Conservation (phyloP, 139 green algal species). For the Pedinophyceae sp. region DNA sequence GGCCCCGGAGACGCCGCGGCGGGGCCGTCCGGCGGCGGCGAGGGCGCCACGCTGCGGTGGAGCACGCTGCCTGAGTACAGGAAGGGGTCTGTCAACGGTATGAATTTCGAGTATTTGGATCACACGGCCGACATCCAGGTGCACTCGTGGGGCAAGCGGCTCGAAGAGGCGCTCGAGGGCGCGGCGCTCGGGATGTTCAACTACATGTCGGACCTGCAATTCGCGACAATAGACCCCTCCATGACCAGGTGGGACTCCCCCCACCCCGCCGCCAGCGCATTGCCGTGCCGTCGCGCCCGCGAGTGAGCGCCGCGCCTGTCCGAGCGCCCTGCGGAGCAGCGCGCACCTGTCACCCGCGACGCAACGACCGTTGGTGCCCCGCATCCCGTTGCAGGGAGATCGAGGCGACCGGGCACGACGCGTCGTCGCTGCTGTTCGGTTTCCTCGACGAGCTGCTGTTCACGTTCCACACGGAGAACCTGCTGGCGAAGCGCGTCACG, state of each 20-base stretch:
- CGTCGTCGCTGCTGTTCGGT: conserved; percentile 55
- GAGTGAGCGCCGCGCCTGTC: background rate
- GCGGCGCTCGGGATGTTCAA: conserved; percentile 67
- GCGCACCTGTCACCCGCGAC: background rate
- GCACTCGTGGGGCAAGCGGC: conserved; percentile 46
- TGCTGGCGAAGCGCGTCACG: conserved; percentile 30
- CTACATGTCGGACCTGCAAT: conserved; percentile 43
- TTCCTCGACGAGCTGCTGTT: conserved; percentile 80
- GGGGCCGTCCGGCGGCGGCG: no score
- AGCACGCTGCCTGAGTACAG: no score
- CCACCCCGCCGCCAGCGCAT: background rate
- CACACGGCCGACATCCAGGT: conserved; percentile 79
- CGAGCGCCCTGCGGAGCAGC: background rate
- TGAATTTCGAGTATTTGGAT: conserved; percentile 28
- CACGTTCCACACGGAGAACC: conserved; percentile 46
- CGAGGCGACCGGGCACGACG: conserved; percentile 46
- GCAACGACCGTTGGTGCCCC: background rate
- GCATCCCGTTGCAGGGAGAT: conserved; percentile 23
- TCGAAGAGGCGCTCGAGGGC: conserved; percentile 41
- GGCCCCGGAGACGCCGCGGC: no score
- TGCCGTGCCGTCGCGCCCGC: no score
- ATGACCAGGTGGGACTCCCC: background rate
- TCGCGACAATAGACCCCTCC: background rate
- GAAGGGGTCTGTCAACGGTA: no score
- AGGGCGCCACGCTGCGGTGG: no score